Evolutionary conservation across 371 early-diverging fungal genomes (phyloP), one percentile per base, ranked within the genome.

Genomic region (Batrachochytrium dendrobatidis): DNA sequence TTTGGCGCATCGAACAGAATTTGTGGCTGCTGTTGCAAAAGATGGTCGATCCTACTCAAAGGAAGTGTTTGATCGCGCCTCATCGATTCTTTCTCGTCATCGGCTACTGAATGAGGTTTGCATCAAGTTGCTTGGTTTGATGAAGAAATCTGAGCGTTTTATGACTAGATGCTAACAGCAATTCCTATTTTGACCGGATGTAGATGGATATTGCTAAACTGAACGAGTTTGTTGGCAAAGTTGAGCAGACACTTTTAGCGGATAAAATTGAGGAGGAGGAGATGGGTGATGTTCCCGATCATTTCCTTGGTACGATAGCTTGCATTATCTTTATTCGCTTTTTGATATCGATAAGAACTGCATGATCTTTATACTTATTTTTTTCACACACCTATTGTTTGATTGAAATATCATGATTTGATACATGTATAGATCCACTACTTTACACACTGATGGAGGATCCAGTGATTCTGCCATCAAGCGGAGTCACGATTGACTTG

Each of bases 381-480:
- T 20, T 39, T 39, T 15, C 29, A 29, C 15, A 39, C 15, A 39
- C 39, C 39, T 15, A 39, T 39, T 15, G 39, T n/a, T n/a, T 20
- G 20, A 15, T 39, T 39, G 15, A 20, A 15, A 39, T 39, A 20
- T 39, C 15, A 15, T 39, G 39, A 39, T 20, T 39, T 15, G 20
- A 43, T 0, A 34, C 25, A 18, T 24, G 18, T 48, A 51, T 79
- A 83, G 99, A 99, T 75, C 99, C 99, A 7, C 67, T 99, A 48
- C 76, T 98, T 67, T 95, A 73, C 59, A 81, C 86, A 12, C 71
- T 94, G 31, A 99, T 99, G 92, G 86, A 87, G 55, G 93, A 99
- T 62, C 99, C 99, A 1, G 98, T 99, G n/a, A 74, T 89, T 0
- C 66, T 99, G 43, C 94, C 95, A 25, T 90, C 94, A 4, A 90